Conservation (phyloP, 371 early-diverging fungal species). For the Parasitella parasitica region DNA sequence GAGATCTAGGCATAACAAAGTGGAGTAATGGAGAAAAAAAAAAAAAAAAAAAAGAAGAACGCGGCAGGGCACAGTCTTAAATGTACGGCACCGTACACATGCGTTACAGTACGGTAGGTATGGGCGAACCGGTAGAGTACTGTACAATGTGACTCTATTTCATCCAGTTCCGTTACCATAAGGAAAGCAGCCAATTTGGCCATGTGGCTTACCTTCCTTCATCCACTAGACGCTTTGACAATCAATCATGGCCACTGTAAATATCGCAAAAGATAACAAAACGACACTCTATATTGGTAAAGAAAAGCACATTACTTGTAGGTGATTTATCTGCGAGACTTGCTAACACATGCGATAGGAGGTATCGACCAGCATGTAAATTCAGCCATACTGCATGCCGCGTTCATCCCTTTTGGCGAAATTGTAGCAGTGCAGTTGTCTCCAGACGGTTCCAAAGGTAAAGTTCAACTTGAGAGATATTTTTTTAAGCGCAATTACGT, state of each 20-base stretch:
- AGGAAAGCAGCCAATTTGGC: too few species aligned
- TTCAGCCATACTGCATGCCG: constrained; percentile 76
- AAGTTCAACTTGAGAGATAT: too few species aligned
- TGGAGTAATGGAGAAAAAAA: background rate
- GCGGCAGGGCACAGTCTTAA: background rate
- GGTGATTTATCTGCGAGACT: background rate
- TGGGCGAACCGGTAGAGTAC: too few species aligned
- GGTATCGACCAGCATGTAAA: constrained; percentile 85
- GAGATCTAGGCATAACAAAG: constrained; percentile 45
- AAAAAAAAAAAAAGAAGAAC: background rate
- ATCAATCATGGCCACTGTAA: constrained; percentile 21
- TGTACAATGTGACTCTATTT: constrained; percentile 1
- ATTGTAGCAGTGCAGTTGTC: constrained; percentile 88
- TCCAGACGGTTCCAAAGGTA: constrained; percentile 55
- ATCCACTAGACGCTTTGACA: too few species aligned
- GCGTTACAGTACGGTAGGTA: too few species aligned
- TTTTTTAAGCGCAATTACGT: too few species aligned
- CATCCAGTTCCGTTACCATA: background rate
- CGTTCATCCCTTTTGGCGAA: constrained; percentile 97
- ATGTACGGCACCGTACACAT: too few species aligned
- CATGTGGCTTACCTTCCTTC: constrained; percentile 5
- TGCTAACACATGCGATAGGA: constrained; percentile 39
- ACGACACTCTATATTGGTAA: constrained; percentile 60
- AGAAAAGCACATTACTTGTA: background rate
- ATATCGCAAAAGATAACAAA: constrained; percentile 43